Conservation (phyloP, 805 yeast genomes). For the Alloascoidea hylecoeti region DNA sequence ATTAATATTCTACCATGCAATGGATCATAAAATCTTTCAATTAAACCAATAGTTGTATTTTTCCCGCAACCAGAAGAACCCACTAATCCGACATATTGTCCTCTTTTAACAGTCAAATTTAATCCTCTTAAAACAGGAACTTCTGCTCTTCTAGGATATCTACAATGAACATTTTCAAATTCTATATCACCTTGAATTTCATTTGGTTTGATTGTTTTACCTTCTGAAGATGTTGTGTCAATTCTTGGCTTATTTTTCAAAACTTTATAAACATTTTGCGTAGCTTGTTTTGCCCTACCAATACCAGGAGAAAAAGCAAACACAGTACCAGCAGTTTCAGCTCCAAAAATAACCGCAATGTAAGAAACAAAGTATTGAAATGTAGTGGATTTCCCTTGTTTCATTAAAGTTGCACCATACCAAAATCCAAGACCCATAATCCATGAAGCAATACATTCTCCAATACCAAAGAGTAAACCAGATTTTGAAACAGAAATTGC, state of each 20-base stretch:
- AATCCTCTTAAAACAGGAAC: constrained; percentile 36
- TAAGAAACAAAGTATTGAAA: constrained; percentile 1
- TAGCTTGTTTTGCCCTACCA: constrained; percentile 24
- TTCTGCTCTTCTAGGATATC: constrained; percentile 48
- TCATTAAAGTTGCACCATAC: constrained; percentile 2
- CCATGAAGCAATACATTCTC: background rate
- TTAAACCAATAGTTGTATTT: constrained; percentile 38
- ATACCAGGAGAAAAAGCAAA: constrained; percentile 27
- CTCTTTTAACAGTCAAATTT: constrained; percentile 29
- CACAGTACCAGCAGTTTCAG: constrained; percentile 14
- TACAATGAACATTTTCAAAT: constrained; percentile 44
- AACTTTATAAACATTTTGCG: constrained; percentile 17
- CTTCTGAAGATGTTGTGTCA: constrained; percentile 21
- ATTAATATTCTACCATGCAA: constrained; percentile 31
- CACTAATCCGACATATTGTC: constrained; percentile 49
- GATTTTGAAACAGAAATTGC: constrained; percentile 14
- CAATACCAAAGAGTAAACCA: constrained; percentile 18
- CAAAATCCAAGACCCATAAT: constrained; percentile 3
- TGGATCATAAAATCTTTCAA: constrained; percentile 38
- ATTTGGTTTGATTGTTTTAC: constrained; percentile 15
- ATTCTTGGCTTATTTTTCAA: constrained; percentile 18
- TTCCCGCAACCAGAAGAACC: constrained; percentile 55
- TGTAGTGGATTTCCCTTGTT: background rate
- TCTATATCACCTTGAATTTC: constrained; percentile 32
- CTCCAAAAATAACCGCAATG: background rate